These are phyloP conservation scores for Halenospora varia DNA, from an alignment of 495 filamentous ascomycete genomes.

Conservation along the genomic window DNA sequence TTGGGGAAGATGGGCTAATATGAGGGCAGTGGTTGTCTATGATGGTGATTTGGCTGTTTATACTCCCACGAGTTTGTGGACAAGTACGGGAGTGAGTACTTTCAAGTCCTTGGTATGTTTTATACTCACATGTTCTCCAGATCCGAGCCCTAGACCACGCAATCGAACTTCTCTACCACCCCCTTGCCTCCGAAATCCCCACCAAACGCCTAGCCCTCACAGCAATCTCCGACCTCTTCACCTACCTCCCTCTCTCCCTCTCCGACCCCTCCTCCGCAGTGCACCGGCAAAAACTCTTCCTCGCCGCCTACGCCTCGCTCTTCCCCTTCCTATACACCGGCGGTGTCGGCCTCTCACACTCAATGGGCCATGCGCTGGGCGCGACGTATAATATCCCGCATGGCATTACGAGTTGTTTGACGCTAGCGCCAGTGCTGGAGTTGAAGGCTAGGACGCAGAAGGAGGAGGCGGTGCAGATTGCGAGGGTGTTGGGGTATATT, in stretches of 20 bases:
- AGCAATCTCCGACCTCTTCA: slow-evolving; percentile 36
- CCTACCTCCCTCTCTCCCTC: slow-evolving; percentile 38
- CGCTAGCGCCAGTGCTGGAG: slow-evolving; percentile 40
- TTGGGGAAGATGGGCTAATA: neutral
- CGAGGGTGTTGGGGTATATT: slow-evolving; percentile 34
- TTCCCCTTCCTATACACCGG: slow-evolving; percentile 34
- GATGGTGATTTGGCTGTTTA: slow-evolving; percentile 14
- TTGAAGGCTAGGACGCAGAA: slow-evolving; percentile 33
- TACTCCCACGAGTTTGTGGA: slow-evolving; percentile 11
- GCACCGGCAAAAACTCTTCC: slow-evolving; percentile 37
- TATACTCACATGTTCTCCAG: neutral
- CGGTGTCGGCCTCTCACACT: slow-evolving; percentile 40
- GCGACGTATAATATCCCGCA: slow-evolving; percentile 47
- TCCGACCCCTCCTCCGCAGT: slow-evolving; percentile 36
- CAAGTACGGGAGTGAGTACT: slow-evolving; percentile 10
- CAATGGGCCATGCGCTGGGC: slow-evolving; percentile 45
- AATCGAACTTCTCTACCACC: slow-evolving; percentile 45
- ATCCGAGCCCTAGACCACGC: slow-evolving; percentile 47
- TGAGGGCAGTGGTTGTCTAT: slow-evolving; percentile 8
- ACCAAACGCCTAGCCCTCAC: slow-evolving; percentile 31
- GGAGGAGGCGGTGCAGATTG: slow-evolving; percentile 39
- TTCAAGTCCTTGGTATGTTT: neutral
- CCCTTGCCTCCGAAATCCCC: slow-evolving; percentile 42
- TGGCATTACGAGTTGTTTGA: slow-evolving; percentile 45
- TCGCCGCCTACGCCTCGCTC: slow-evolving; percentile 40